Conservation (phyloP, 257 asterid genomes). For the Coffea canephora region DNA sequence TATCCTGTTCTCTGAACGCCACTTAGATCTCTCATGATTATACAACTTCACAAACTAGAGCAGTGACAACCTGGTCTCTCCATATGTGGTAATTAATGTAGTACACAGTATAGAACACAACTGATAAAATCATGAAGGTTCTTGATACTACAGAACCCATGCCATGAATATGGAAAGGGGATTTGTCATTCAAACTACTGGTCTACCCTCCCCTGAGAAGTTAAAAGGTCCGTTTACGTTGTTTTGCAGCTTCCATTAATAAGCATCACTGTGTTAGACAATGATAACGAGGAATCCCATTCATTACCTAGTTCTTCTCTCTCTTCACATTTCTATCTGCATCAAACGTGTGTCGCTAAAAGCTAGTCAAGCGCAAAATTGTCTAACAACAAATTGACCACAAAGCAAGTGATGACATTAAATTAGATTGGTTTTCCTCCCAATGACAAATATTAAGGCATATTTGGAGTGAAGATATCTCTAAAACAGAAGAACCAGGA, state of each 20-base stretch:
- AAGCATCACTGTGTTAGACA: not conserved
- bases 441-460: not conserved
- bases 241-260: not conserved
- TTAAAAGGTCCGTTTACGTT: not conserved
- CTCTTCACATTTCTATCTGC: not conserved
- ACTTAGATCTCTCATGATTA: not conserved
- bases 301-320: not conserved
- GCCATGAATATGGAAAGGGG: no score
- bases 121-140: not conserved
- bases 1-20: not conserved
- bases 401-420: not conserved
- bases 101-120: not conserved
- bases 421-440: not conserved
- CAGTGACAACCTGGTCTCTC: not conserved
- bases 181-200: not conserved
- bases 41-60: not conserved
- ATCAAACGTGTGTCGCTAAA: not conserved
- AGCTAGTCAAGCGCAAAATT: not conserved
- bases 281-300: not conserved
- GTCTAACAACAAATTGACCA: conserved; percentile 1
- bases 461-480: not conserved
- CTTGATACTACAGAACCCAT: not conserved
- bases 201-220: not conserved
- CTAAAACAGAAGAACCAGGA: not conserved
- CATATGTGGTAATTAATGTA: not conserved